phyloP scores from a whole-genome alignment of 2,329 filamentous ascomycete species.

The Arthrobotrys megalospora region DNA sequence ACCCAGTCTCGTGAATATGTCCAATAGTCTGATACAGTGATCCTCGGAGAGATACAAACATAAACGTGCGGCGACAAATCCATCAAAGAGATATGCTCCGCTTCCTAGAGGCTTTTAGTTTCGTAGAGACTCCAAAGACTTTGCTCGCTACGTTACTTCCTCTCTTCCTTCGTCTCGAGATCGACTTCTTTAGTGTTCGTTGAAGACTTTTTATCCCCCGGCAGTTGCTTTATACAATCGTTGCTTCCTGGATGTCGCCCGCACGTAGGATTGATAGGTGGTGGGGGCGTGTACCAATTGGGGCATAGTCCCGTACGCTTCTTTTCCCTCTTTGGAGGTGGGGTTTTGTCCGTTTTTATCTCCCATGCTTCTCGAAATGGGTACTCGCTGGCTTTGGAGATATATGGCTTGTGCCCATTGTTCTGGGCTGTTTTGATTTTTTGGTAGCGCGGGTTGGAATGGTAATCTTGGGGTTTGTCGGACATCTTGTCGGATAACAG shows the following conservation, averaged over 20 bases:
- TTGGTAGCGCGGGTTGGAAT: background rate
- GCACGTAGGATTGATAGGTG: background rate
- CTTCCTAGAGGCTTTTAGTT: too few species aligned
- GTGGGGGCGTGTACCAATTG: too few species aligned
- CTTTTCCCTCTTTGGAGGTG: background rate
- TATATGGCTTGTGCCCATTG: background rate
- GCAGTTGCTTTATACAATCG: background rate
- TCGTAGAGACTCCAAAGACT: too few species aligned
- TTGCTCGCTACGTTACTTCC: background rate
- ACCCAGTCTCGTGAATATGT: background rate
- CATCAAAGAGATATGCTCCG: too few species aligned
- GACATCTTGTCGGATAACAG: background rate
- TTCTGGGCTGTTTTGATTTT: background rate
- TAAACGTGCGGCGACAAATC: too few species aligned
- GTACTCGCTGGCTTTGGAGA: background rate
- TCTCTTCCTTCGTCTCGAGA: background rate
- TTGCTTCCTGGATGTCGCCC: conserved; percentile 1
- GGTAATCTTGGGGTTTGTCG: background rate
- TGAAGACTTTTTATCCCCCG: background rate
- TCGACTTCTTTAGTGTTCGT: background rate
- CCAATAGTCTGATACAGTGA: too few species aligned
- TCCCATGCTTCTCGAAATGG: conserved; percentile 5
- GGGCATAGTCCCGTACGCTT: background rate
- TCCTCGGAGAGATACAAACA: too few species aligned
- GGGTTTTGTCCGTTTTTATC: background rate